Percentiles rank a stretch among this genome's conserved stretches.
These are phyloP conservation scores for Phyllosticta paracitricarpa DNA, from an alignment of 2,329 filamentous ascomycete species.

Conservation along the genomic window DNA sequence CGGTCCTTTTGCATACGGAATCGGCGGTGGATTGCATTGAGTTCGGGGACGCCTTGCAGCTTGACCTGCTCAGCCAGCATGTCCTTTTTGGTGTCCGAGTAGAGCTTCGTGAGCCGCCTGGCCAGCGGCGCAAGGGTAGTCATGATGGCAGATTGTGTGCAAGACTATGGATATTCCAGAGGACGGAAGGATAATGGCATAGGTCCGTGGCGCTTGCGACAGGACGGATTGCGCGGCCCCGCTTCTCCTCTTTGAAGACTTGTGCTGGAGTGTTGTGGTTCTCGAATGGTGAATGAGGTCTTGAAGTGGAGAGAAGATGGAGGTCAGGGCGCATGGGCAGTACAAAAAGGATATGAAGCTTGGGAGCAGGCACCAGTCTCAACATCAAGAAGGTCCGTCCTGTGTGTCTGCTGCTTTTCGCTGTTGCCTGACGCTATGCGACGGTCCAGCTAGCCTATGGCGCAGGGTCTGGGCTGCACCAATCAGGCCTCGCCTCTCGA, in stretches of 20 bases:
- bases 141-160: slow-evolving; percentile 1
- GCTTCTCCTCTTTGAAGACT: neutral
- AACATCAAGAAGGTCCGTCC: no score
- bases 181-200: no score
- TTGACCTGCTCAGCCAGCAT: slow-evolving; percentile 53
- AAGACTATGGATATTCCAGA: neutral
- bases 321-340: neutral
- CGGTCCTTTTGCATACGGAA: slow-evolving; percentile 72
- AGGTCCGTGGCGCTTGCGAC: neutral
- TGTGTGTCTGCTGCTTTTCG: slow-evolving; percentile 17
- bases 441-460: neutral
- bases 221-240: neutral
- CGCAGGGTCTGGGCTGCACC: neutral
- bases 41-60: slow-evolving; percentile 54
- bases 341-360: neutral
- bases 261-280: neutral
- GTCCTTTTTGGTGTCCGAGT: slow-evolving; percentile 72
- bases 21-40: slow-evolving; percentile 63
- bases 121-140: slow-evolving; percentile 16
- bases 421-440: slow-evolving; percentile 19
- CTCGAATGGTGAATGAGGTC: neutral
- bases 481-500: neutral
- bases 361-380: neutral
- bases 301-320: neutral
- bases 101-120: slow-evolving; percentile 56